phyloP scores from a whole-genome alignment of 371 early-diverging fungal genomes.

The Mortierella sp. region DNA sequence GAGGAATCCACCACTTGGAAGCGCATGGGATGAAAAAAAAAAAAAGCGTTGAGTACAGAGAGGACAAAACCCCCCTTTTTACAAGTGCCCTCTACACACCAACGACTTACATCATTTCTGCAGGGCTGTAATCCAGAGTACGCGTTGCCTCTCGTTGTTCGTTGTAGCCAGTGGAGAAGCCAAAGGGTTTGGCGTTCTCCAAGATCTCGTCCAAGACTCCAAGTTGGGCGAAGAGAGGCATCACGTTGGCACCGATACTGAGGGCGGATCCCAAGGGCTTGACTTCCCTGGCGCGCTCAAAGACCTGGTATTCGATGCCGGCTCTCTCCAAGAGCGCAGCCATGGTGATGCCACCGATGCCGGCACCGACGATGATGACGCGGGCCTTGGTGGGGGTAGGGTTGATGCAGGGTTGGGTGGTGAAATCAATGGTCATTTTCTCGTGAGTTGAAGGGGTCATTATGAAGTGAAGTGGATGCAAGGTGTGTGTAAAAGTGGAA shows the following conservation, averaged over 20 bases:
- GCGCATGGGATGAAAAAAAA: not conserved
- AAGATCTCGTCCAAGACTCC: constrained; percentile 27
- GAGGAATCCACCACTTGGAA: constrained; percentile 16
- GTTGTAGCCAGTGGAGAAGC: constrained; percentile 21
- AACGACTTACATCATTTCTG: constrained; percentile 33
- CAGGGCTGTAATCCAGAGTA: constrained; percentile 22
- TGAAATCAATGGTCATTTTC: not conserved
- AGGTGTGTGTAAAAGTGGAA: not conserved
- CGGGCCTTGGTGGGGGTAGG: constrained; percentile 8
- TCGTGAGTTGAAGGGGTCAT: no score
- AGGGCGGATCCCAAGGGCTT: constrained; percentile 29
- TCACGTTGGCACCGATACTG: constrained; percentile 27
- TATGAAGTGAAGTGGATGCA: not conserved
- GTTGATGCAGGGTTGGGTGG: not conserved
- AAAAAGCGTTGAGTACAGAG: no score
- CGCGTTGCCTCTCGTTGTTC: constrained; percentile 24
- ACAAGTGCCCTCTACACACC: no score
- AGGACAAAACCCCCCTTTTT: no score
- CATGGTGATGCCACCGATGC: constrained; percentile 28
- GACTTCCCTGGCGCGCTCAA: constrained; percentile 25
- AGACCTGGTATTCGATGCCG: constrained; percentile 23
- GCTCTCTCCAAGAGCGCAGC: constrained; percentile 23
- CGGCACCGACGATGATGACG: constrained; percentile 30
- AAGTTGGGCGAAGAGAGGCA: constrained; percentile 30
- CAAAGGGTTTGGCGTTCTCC: constrained; percentile 27